These are phyloP conservation scores for Annulohypoxylon maeteangense DNA, from an alignment of 495 filamentous ascomycete genomes.

Conservation along the genomic window DNA sequence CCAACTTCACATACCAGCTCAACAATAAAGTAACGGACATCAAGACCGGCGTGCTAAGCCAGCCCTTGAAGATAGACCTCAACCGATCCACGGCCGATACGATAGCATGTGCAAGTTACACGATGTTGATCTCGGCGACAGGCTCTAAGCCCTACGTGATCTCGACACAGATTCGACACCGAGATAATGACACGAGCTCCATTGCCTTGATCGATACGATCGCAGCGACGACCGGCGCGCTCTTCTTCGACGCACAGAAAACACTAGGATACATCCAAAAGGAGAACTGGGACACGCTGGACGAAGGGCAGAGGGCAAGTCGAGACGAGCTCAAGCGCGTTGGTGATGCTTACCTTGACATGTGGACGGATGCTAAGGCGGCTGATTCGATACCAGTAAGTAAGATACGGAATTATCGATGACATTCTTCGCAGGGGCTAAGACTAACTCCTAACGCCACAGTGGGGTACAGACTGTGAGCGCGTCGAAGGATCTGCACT, in stretches of 20 bases:
- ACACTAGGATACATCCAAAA: slow-evolving; percentile 55
- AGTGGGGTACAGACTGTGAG: slow-evolving; percentile 60
- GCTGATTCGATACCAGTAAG: slow-evolving; percentile 52
- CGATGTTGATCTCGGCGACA: slow-evolving; percentile 52
- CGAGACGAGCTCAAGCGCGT: slow-evolving; percentile 56
- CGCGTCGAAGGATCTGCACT: slow-evolving; percentile 55
- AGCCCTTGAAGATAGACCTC: slow-evolving; percentile 52
- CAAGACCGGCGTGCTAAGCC: slow-evolving; percentile 47
- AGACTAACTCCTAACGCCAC: background rate
- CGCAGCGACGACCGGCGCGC: slow-evolving; percentile 58
- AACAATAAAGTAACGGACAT: slow-evolving; percentile 55
- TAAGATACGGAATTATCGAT: background rate
- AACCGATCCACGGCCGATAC: slow-evolving; percentile 55
- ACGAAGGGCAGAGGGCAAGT: slow-evolving; percentile 37
- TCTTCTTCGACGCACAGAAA: slow-evolving; percentile 59
- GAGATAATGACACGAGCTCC: slow-evolving; percentile 41
- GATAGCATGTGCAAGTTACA: slow-evolving; percentile 57
- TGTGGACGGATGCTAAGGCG: slow-evolving; percentile 60
- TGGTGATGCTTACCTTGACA: slow-evolving; percentile 60
- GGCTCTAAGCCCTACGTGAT: slow-evolving; percentile 56
- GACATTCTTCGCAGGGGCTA: background rate
- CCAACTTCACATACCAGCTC: slow-evolving; percentile 55
- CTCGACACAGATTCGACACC: slow-evolving; percentile 57
- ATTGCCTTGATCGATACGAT: slow-evolving; percentile 58
- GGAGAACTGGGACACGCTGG: slow-evolving; percentile 55